Evolutionary conservation across 441 rosid species (phyloP), one percentile per base, ranked within the genome.

Genomic region (California macrophylla): DNA sequence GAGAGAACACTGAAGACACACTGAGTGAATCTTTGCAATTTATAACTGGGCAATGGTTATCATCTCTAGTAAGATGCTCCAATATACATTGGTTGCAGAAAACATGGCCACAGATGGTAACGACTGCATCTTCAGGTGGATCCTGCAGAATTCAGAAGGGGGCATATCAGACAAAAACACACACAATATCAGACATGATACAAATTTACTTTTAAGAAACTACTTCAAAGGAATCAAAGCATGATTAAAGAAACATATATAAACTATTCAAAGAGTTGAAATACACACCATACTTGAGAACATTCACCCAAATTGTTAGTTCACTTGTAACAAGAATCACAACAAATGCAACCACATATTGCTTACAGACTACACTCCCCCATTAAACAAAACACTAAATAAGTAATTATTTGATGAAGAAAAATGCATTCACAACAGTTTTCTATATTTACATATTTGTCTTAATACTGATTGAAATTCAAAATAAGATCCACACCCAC

Each of bases 111-210:
- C 96, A 90, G 52, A 78, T 75, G 15, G 95, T 79, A 72, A 87
- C 90, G 72, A 88, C 92, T 74, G 96, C 96, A 82, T 88, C 98
- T 81, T 92, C 98, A 26, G 98, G 98, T 40, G 98, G 82, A 81
- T 90, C 98, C 98, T 92, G 75, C 42, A 71, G 2, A 42, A 42
- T 10, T 42, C 16, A 42, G 50, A 45, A 28, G 63, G 23, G 64
- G 12, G 18, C 13, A 58, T 23, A 23, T 21, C 15, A 58, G 16
- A 42, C 2, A 42, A 21, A 9, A 58, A 24, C 7, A 40, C 12
- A 8, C 62, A 10, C 26, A 21, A 52, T 6, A 18, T 21, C 24
- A 50, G 6, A 50, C 5, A 34, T 6, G 10, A 34, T 34, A 34
- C 1, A 10, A 34, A 1, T n/a, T n/a, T n/a, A n/a, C n/a, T n/a